Conservation (phyloP, 176 grass and related monocot species). For the Ensete glaucum region DNA sequence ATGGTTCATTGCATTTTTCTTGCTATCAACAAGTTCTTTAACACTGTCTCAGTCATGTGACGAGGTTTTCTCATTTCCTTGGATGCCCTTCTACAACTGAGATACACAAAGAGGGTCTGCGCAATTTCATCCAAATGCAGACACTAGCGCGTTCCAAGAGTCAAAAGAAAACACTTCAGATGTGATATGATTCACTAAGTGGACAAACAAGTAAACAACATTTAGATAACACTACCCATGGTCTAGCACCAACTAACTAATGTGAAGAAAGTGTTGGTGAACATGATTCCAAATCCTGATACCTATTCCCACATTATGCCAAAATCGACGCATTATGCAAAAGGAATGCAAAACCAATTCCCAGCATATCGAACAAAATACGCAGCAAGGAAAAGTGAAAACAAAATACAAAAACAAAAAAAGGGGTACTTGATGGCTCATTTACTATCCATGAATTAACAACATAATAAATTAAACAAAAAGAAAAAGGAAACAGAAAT, state of each 20-base stretch:
- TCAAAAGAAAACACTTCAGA: too few relatives aligned
- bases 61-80: background rate
- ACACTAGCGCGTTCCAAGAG: background rate
- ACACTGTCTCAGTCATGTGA: background rate
- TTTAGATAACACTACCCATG: too few relatives aligned
- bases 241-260: too few relatives aligned
- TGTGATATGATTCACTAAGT: too few relatives aligned
- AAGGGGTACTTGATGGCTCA: background rate
- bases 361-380: background rate
- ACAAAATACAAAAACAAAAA: background rate
- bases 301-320: too few relatives aligned
- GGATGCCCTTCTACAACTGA: background rate
- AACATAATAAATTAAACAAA: background rate
- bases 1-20: background rate
- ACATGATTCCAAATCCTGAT: too few relatives aligned
- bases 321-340: too few relatives aligned
- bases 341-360: too few relatives aligned
- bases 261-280: too few relatives aligned
- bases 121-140: background rate
- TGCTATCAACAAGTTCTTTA: background rate
- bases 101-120: background rate
- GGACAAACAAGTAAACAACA: too few relatives aligned
- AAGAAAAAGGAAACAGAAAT: background rate
- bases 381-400: background rate
- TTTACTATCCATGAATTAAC: background rate